Evolutionary conservation across 768 basidiomycete species (phyloP).

Genomic region (Rhizopogon vesiculosus): DNA sequence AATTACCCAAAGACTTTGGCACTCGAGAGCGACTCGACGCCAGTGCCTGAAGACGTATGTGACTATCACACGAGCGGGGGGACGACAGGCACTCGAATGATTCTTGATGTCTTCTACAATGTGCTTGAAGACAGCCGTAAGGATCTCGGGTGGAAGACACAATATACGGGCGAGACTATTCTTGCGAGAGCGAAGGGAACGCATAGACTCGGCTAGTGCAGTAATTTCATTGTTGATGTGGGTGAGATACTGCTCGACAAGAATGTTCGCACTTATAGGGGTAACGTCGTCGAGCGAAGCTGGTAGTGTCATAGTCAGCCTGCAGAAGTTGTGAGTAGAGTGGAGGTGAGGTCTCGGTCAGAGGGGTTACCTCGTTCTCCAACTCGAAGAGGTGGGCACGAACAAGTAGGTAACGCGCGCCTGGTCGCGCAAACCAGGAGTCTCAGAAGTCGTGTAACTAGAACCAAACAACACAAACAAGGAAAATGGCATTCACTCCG

Average conservation of each 20-base stretch:
- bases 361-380: too few species aligned
- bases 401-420: too few species aligned
- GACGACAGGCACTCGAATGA: too few species aligned
- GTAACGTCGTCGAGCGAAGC: too few species aligned
- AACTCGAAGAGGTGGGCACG: too few species aligned
- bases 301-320: too few species aligned
- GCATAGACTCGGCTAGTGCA: conserved; percentile 7
- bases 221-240: conserved; percentile 17
- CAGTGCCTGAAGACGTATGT: conserved; percentile 28
- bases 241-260: background rate
- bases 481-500: background rate
- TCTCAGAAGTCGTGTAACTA: too few species aligned
- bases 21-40: conserved; percentile 38
- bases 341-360: too few species aligned
- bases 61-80: conserved; percentile 17
- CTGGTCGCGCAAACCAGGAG: too few species aligned
- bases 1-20: conserved; percentile 36
- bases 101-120: background rate
- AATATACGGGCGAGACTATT: conserved; percentile 13
- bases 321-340: too few species aligned
- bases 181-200: conserved; percentile 10
- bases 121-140: conserved; percentile 13
- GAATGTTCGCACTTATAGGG: too few species aligned
- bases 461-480: background rate
- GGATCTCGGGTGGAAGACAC: conserved; percentile 17